These are phyloP conservation scores for Saitozyma podzolica DNA, from an alignment of 768 basidiomycete genomes.

Conservation along the genomic window DNA sequence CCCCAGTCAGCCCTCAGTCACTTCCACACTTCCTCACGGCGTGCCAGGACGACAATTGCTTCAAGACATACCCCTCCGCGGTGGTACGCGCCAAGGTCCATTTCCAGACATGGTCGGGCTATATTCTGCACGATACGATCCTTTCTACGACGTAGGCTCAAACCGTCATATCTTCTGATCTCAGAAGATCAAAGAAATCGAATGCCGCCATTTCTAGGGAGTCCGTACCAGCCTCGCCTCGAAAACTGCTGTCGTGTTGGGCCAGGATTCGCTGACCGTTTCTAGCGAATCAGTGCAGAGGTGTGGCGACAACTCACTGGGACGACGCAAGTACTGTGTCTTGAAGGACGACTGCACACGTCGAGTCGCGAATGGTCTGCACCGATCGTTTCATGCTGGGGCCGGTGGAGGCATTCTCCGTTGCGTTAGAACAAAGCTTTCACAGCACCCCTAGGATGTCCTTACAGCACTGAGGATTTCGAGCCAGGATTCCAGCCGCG, in stretches of 20 bases:
- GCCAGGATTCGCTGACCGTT: constrained; percentile 6
- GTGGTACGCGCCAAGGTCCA: no score
- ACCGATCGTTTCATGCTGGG: constrained; percentile 4
- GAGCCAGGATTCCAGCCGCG: constrained; percentile 8
- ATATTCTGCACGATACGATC: no score
- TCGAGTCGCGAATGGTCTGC: constrained; percentile 6
- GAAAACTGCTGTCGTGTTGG: background rate
- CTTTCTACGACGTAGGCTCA: no score
- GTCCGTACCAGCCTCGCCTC: background rate
- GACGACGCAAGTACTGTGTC: constrained; percentile 5
- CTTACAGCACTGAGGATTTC: constrained; percentile 4
- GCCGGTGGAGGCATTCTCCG: constrained; percentile 5
- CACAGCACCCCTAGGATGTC: background rate
- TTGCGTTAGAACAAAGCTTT: background rate
- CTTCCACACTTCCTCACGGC: no score
- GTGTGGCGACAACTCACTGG: constrained; percentile 2
- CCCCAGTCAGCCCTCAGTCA: no score
- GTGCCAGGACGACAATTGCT: no score
- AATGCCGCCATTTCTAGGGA: constrained; percentile 1
- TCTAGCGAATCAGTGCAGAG: background rate
- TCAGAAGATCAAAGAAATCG: constrained; percentile 7
- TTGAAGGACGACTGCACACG: constrained; percentile 3
- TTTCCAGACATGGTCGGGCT: no score
- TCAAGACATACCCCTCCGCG: no score
- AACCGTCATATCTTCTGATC: background rate